Evolutionary conservation across 2,329 filamentous ascomycete species (phyloP), one percentile per base, ranked within the genome.

Genomic region (Diaporthe vexans): DNA sequence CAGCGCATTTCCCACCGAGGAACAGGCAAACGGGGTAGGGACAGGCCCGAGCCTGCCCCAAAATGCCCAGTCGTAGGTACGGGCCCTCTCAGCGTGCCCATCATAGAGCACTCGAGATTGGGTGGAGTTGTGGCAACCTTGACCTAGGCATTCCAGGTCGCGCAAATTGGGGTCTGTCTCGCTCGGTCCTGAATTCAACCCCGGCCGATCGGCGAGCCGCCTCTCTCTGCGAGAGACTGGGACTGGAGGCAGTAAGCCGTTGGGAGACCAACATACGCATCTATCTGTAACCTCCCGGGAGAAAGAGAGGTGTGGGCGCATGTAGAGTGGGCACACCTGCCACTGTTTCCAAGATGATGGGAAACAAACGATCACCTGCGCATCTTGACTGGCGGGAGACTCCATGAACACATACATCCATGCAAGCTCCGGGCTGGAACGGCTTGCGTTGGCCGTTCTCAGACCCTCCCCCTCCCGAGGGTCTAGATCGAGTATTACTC

Each of bases 151-250:
- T 69, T 74, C 59, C 72, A 67, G 70, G 72, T 74, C 58, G 63
- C 72, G 72, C 74, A 75, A 61, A 74, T 75, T 75, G 74, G 48
- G 74, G 74, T 74, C 73, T 75, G 73, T 75, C 72, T 75, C 71
- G 73, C 63, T 73, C 72, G 72, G 69, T 74, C 74, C 68, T 71
- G 63, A 58, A 43, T 54, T 40, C 43, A 35, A 54, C 57, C 58
- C 69, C 57, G 57, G 57, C 70, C 70, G 70, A 72, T 63, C 70
- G 48, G 57, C 70, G 58, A 51, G 70, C 70, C 70, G 70, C 70
- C 35, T 40, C 46, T 40, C 26, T 54, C 15, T 43, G 43, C 57
- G 57, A 54, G 63, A n/a, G 63, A 68, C 48, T 35, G 63, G 46
- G 54, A 68, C 63, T 68, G 63, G 63, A 52, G 63, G 63, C 63